Evolutionary conservation across 108 stramenopile species (phyloP).

Genomic region (Skeletonema potamos): DNA sequence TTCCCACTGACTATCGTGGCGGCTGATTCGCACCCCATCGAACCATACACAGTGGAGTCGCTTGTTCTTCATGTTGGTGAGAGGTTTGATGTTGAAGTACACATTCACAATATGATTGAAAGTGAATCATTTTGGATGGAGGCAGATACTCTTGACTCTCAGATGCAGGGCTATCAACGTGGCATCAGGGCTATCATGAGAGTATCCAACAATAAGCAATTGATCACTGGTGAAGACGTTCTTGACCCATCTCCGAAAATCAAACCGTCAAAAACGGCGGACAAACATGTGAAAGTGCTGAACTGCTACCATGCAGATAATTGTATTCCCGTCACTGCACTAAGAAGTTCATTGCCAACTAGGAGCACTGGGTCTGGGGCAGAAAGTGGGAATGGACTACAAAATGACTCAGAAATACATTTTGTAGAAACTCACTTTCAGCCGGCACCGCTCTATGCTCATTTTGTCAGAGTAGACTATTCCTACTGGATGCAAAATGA

Average conservation of each 20-base stretch:
- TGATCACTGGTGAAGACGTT: neutral
- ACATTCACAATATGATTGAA: neutral
- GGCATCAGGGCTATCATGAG: slow-evolving; percentile 10
- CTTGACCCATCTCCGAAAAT: neutral
- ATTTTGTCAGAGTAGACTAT: slow-evolving; percentile 24
- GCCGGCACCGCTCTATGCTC: slow-evolving; percentile 16
- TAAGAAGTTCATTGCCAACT: neutral
- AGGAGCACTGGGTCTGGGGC: neutral
- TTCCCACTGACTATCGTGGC: slow-evolving; percentile 32
- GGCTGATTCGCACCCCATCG: slow-evolving; percentile 20
- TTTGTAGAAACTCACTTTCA: slow-evolving; percentile 10
- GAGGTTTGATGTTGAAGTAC: slow-evolving; percentile 12
- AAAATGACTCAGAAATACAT: slow-evolving; percentile 1
- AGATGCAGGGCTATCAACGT: slow-evolving; percentile 14
- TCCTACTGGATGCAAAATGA: slow-evolving; percentile 18
- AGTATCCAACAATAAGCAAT: neutral
- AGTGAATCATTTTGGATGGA: slow-evolving; percentile 25
- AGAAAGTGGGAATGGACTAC: neutral
- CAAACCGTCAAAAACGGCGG: neutral
- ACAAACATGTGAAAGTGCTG: slow-evolving; percentile 1
- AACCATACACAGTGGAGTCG: slow-evolving; percentile 16
- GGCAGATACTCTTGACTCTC: slow-evolving; percentile 29
- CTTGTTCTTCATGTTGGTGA: slow-evolving; percentile 26
- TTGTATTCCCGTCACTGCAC: slow-evolving; percentile 23
- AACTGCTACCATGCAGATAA: slow-evolving; percentile 6